phyloP scores from a whole-genome alignment of 2,329 filamentous ascomycete species.

The Alternaria tenuissima region DNA sequence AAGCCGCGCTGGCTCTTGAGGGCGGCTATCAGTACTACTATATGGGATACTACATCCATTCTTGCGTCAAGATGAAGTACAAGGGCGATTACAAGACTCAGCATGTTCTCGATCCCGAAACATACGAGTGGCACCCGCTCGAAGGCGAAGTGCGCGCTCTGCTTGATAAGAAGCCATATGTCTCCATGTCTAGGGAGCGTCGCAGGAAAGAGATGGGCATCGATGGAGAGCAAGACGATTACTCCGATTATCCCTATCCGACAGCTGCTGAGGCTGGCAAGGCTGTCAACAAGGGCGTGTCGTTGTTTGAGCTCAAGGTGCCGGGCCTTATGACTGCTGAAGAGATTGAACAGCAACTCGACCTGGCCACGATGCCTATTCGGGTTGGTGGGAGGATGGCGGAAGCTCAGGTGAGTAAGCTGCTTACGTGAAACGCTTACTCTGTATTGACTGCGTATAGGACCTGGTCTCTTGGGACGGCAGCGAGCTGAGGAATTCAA shows the following conservation, averaged over 20 bases:
- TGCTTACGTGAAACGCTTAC: background rate
- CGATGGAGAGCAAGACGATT: constrained; percentile 17
- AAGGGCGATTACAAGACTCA: constrained; percentile 82
- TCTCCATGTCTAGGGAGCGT: constrained; percentile 52
- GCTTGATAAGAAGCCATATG: constrained; percentile 66
- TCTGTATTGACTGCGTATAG: constrained; percentile 47
- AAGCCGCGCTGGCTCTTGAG: constrained; percentile 75
- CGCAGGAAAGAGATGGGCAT: constrained; percentile 26
- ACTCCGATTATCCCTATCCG: constrained; percentile 36
- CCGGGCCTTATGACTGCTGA: constrained; percentile 69
- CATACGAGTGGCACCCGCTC: constrained; percentile 68
- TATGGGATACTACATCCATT: constrained; percentile 84
- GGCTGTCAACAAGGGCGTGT: constrained; percentile 49
- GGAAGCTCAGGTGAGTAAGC: constrained; percentile 43
- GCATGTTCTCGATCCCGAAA: constrained; percentile 74
- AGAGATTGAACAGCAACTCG: constrained; percentile 60
- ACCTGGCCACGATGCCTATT: constrained; percentile 68
- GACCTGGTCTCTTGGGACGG: constrained; percentile 69
- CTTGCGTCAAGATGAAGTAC: constrained; percentile 83
- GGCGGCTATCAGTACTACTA: constrained; percentile 79
- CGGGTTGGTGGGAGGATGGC: constrained; percentile 52
- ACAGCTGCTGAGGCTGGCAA: constrained; percentile 42
- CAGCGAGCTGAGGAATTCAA: constrained; percentile 59
- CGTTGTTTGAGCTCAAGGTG: constrained; percentile 69
- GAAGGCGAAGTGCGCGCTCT: constrained; percentile 61